phyloP scores from a whole-genome alignment of 2,329 filamentous ascomycete species.

The Arthroderma sp. region DNA sequence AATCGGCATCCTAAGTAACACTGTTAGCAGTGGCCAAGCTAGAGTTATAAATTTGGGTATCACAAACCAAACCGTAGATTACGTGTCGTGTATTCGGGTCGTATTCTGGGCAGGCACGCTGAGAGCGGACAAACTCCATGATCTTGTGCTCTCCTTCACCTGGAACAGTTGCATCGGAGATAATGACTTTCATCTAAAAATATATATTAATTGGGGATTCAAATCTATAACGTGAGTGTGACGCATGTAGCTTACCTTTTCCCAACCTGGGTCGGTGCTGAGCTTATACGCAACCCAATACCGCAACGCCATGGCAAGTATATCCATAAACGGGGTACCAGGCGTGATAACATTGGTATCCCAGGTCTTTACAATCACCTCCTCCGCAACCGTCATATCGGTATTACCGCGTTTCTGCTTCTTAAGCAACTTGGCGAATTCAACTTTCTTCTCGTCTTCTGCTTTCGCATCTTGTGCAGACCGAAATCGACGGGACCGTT shows the following conservation, averaged over 20 bases:
- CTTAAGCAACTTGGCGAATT: conserved; percentile 73
- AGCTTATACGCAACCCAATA: conserved; percentile 98
- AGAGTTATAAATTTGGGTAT: not conserved
- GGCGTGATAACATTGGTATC: conserved; percentile 83
- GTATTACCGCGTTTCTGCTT: conserved; percentile 58
- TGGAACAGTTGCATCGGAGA: conserved; percentile 93
- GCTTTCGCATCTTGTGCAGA: conserved; percentile 89
- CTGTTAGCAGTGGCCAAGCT: conserved; percentile 17
- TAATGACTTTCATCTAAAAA: conserved; percentile 73
- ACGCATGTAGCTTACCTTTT: conserved; percentile 42
- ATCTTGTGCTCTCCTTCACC: conserved; percentile 99
- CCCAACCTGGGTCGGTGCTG: conserved; percentile 93
- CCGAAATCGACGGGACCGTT: conserved; percentile 88
- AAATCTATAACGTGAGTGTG: not conserved
- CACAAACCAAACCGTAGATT: conserved; percentile 66
- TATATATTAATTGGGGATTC: conserved; percentile 16
- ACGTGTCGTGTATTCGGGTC: conserved; percentile 96
- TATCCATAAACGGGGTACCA: conserved; percentile 97
- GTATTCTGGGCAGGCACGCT: conserved; percentile 78
- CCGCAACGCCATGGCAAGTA: conserved; percentile 74
- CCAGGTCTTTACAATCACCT: conserved; percentile 74
- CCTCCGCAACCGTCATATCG: conserved; percentile 49
- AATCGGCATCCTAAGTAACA: conserved; percentile 59
- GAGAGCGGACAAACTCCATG: conserved; percentile 94
- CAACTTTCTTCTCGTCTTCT: conserved; percentile 81